Conservation (phyloP, 768 basidiomycete species). For the Suillus alpinus region DNA sequence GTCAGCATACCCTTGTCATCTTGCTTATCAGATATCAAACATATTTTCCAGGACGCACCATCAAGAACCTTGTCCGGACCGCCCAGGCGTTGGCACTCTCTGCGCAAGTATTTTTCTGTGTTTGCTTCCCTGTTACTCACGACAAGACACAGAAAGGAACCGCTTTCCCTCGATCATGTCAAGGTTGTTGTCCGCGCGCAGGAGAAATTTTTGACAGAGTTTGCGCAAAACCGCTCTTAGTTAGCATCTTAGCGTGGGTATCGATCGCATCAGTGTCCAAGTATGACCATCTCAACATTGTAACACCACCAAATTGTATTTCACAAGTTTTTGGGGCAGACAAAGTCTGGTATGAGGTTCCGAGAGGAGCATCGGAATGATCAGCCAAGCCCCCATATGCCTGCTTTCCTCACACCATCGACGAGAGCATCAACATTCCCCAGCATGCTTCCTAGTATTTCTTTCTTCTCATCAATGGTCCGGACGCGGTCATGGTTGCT, state of each 20-base stretch:
- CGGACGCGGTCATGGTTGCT: slow-evolving; percentile 28
- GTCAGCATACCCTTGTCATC: slow-evolving; percentile 5
- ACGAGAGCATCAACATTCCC: slow-evolving; percentile 92
- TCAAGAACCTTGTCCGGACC: slow-evolving; percentile 32
- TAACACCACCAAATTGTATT: not conserved
- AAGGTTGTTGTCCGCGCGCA: slow-evolving; percentile 21
- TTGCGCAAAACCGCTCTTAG: slow-evolving; percentile 7
- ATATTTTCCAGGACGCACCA: slow-evolving; percentile 18
- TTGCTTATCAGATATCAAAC: not conserved
- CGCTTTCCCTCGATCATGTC: slow-evolving; percentile 18
- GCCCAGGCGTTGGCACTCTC: slow-evolving; percentile 28
- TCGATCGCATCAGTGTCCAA: not conserved
- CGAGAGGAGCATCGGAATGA: not conserved
- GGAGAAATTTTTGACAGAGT: slow-evolving; percentile 25
- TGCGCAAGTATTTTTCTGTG: slow-evolving; percentile 9
- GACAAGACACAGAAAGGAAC: slow-evolving; percentile 9
- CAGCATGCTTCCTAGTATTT: slow-evolving; percentile 73
- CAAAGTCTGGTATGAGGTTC: not conserved
- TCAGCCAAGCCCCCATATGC: slow-evolving; percentile 77
- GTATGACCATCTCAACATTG: not conserved
- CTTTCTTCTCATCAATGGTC: slow-evolving; percentile 83
- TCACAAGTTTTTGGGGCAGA: not conserved
- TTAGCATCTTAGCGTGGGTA: not conserved
- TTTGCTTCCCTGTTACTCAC: not conserved
- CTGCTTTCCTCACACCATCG: slow-evolving; percentile 81